Evolutionary conservation across 2,329 filamentous ascomycete genomes (phyloP), one percentile per base, ranked within the genome.

Genomic region (Scopulariopsis brevicaulis): DNA sequence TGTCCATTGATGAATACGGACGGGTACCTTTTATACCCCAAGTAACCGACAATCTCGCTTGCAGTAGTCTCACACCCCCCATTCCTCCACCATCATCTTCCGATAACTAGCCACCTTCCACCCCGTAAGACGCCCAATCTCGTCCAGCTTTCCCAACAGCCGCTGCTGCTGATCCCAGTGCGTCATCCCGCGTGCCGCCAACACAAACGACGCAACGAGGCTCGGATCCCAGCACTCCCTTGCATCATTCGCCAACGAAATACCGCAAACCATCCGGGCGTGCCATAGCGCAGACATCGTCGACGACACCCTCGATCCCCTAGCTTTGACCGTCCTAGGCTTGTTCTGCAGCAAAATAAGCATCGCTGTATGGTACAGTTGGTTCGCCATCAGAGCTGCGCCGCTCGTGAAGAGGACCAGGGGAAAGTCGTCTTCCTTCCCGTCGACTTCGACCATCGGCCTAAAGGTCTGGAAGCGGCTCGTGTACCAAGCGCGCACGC

Each of bases 301-400:
- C 58, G 59, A 68, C 54, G 63, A 71, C 62, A 60, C 65, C 8
- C 28, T 46, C 15, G 67, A 65, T 24, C 66, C 65, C 14, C 66
- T 63, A 1, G 68, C 63, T 8, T 65, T 66, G 4, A 73, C 65
- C 2, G 73, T 76, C 4, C 74, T 71, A 20, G 80, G 79, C 59
- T 75, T 76, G 62, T 76, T 73, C 58, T 76, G 76, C 20, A 83
- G 70, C 58, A 83, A 66, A 0, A 81, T 64, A 8, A 81, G 64
- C 69, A 79, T 78, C 2, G 78, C 77, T 1, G 79, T 79, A 61
- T 83, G 80, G 62, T 81, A 82, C 2, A 82, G 68, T 62, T 82
- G 79, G 60, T 81, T 83, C 2, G 77, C 79, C 0, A 80, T 64
- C 20, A 81, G 65, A 0, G 74, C 67, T 14, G 70, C 69, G 24